Evolutionary conservation across 148 eudicot genomes (phyloP).

Genomic region (Fagopyrum tataricum): DNA sequence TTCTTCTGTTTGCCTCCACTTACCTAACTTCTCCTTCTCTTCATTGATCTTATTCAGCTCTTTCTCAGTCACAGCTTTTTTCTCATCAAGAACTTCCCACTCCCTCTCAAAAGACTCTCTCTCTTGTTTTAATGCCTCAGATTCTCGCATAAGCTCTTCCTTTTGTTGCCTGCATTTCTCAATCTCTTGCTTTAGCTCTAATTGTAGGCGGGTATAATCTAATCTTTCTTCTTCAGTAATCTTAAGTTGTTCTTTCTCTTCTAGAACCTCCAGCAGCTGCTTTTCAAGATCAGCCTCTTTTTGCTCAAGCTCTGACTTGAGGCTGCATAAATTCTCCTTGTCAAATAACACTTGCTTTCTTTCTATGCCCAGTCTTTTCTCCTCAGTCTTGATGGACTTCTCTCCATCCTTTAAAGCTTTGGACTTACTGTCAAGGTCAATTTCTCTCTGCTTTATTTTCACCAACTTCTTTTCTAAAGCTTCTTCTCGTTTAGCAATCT

Average conservation of each 20-base stretch:
- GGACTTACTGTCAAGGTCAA: conserved; percentile 38
- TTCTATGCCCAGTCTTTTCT: conserved; percentile 56
- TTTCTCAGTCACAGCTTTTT: conserved; percentile 40
- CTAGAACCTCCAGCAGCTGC: conserved; percentile 31
- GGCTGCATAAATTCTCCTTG: conserved; percentile 40
- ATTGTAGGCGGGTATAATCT: conserved; percentile 65
- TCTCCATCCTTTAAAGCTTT: conserved; percentile 52
- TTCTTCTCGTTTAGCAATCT: conserved; percentile 72
- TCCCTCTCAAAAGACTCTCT: conserved; percentile 81
- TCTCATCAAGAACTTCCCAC: conserved; percentile 96
- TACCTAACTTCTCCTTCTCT: conserved; percentile 60
- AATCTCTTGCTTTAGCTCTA: conserved; percentile 71
- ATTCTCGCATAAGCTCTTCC: conserved; percentile 61
- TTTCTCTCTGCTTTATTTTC: conserved; percentile 67
- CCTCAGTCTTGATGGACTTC: conserved; percentile 57
- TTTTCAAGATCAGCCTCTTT: conserved; percentile 44
- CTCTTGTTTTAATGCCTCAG: conserved; percentile 71
- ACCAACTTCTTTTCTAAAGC: conserved; percentile 75
- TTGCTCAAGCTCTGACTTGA: conserved; percentile 66
- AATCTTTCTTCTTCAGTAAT: conserved; percentile 81
- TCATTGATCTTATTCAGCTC: conserved; percentile 45
- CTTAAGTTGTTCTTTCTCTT: conserved; percentile 66
- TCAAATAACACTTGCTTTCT: conserved; percentile 56
- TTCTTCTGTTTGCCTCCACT: conserved; percentile 49
- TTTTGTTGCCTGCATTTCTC: conserved; percentile 58